Evolutionary conservation across 768 basidiomycete species (phyloP).

Genomic region (Lanmaoa pseudosensibilis): DNA sequence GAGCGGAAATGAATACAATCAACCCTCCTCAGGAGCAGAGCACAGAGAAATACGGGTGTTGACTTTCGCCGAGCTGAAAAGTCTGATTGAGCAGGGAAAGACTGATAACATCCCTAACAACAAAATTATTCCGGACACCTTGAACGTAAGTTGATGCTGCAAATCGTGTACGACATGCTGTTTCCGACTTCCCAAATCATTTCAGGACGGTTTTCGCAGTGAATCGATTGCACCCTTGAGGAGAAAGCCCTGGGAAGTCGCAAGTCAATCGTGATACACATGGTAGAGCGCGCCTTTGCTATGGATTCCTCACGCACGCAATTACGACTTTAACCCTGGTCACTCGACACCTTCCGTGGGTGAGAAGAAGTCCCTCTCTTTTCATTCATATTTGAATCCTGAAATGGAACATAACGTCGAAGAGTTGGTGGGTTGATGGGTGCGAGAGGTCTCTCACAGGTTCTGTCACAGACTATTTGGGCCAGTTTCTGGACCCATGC

Average conservation of each 20-base stretch:
- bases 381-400: constrained; percentile 2
- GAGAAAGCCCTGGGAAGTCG: constrained; percentile 70
- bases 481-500: background rate
- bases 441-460: constrained; percentile 4
- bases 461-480: background rate
- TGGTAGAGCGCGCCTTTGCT: constrained; percentile 12
- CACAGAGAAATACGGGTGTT: constrained; percentile 46
- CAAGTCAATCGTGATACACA: constrained; percentile 18
- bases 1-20: constrained; percentile 23
- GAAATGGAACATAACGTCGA: constrained; percentile 9
- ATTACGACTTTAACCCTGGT: constrained; percentile 17
- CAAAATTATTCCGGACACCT: constrained; percentile 60
- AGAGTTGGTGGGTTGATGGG: constrained; percentile 3
- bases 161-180: background rate
- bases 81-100: constrained; percentile 68
- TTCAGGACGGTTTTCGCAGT: constrained; percentile 57
- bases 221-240: constrained; percentile 48
- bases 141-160: constrained; percentile 53
- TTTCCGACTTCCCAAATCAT: constrained; percentile 1
- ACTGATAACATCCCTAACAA: constrained; percentile 79
- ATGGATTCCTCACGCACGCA: constrained; percentile 7
- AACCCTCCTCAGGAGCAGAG: constrained; percentile 2
- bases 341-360: constrained; percentile 4
- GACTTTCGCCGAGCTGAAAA: constrained; percentile 67
- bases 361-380: constrained; percentile 12